These are phyloP conservation scores for Anethum foeniculum DNA, from an alignment of 140 eudicot genomes.

Conservation along the genomic window DNA sequence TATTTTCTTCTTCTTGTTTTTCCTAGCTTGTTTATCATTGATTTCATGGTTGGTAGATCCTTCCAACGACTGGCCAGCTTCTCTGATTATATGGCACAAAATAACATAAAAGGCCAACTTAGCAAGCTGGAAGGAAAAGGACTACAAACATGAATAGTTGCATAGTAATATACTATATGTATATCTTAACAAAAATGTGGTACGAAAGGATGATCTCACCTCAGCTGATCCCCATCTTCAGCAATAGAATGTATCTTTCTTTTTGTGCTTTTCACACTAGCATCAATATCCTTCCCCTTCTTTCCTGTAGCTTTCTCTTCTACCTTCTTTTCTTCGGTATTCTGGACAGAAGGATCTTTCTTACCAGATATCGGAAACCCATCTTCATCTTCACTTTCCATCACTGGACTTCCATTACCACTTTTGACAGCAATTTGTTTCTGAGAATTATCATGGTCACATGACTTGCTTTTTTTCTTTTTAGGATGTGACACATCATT, in stretches of 20 bases:
- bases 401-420: constrained; percentile 17
- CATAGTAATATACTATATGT: too few species aligned
- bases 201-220: constrained; percentile 23
- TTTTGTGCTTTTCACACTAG: constrained; percentile 31
- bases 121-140: neutral
- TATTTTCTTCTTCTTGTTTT: constrained; percentile 55
- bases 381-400: constrained; percentile 95
- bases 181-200: neutral
- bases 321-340: constrained; percentile 21
- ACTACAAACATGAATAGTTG: constrained; percentile 5
- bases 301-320: constrained; percentile 34
- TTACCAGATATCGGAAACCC: constrained; percentile 62
- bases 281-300: constrained; percentile 28
- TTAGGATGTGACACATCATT: constrained; percentile 32
- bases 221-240: constrained; percentile 26
- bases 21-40: constrained; percentile 41
- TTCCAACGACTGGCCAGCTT: constrained; percentile 26
- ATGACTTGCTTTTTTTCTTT: constrained; percentile 38
- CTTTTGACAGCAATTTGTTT: constrained; percentile 37
- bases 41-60: constrained; percentile 21
- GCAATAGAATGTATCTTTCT: constrained; percentile 49
- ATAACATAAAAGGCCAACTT: neutral
- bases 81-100: constrained; percentile 9
- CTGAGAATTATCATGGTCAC: constrained; percentile 20
- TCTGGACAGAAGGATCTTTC: constrained; percentile 16